Percentiles rank a stretch among this genome's conserved stretches.
phyloP scores from a whole-genome alignment of 2,329 filamentous ascomycete species.

The Pyricularia grisea region DNA sequence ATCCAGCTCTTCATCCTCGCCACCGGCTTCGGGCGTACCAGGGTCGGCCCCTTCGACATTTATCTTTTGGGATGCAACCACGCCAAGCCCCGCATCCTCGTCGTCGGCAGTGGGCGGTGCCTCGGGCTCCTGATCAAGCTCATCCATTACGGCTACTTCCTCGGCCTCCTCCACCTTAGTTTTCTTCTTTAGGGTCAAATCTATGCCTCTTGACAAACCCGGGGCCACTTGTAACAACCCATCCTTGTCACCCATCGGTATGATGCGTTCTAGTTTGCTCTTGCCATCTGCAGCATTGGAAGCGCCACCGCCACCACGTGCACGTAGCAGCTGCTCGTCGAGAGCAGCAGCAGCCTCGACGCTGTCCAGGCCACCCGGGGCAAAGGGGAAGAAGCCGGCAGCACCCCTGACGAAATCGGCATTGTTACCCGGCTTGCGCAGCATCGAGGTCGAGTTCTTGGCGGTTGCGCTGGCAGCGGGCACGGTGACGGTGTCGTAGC shows the following conservation, averaged over 20 bases:
- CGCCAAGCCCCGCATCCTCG: constrained; percentile 12
- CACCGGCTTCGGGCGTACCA: constrained; percentile 17
- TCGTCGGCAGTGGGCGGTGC: constrained; percentile 21
- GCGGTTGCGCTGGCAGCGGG: constrained; percentile 82
- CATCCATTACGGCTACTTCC: constrained; percentile 61
- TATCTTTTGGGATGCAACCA: constrained; percentile 38
- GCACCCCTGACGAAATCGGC: constrained; percentile 90
- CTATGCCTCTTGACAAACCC: constrained; percentile 69
- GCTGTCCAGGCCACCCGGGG: constrained; percentile 78
- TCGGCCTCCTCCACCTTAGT: constrained; percentile 46
- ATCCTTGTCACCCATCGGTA: constrained; percentile 55
- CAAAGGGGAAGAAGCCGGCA: constrained; percentile 89
- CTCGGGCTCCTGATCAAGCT: constrained; percentile 38
- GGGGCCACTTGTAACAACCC: constrained; percentile 77
- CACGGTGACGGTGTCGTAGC: constrained; percentile 89
- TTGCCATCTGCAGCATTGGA: constrained; percentile 9
- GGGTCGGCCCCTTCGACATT: constrained; percentile 91
- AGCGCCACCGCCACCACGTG: constrained; percentile 21
- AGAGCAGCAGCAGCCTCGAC: constrained; percentile 78
- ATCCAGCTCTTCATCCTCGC: constrained; percentile 63
- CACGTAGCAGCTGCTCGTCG: constrained; percentile 62
- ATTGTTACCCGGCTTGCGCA: constrained; percentile 74
- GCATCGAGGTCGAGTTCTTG: constrained; percentile 87
- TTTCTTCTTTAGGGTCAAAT: constrained; percentile 50
- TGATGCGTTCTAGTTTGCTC: constrained; percentile 69